A percentile compares a stretch with the other conserved stretches of the same genome.
These are phyloP conservation scores for Colletotrichum sp. DNA, from an alignment of 2,329 filamentous ascomycete species.

Conservation along the genomic window DNA sequence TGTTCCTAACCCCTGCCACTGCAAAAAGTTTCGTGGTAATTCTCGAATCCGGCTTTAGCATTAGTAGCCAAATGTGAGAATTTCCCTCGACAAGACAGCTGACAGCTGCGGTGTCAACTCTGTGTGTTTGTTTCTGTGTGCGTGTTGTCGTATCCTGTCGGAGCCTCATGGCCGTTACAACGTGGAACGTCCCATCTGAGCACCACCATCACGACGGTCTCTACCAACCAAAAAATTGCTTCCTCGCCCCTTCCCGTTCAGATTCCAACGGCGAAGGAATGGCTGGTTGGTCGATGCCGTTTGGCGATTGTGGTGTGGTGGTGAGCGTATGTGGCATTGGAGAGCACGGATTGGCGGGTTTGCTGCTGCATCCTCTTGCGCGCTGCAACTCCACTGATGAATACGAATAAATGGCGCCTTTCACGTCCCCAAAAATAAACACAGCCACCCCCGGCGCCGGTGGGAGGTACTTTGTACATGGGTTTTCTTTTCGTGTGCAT, in stretches of 20 bases:
- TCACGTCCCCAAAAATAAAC: background rate
- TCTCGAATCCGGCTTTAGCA: background rate
- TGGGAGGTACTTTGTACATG: background rate
- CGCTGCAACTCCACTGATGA: constrained; percentile 6
- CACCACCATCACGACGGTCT: background rate
- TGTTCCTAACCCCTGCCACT: background rate
- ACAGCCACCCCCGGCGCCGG: background rate
- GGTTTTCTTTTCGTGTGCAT: background rate
- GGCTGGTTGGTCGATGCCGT: background rate
- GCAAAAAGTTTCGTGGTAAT: background rate
- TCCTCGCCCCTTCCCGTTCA: background rate
- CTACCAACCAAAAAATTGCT: background rate
- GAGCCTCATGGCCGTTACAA: background rate
- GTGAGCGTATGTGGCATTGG: background rate
- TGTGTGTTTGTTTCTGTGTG: background rate
- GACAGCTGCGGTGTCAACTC: background rate
- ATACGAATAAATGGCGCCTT: constrained; percentile 22
- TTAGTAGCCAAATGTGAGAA: background rate
- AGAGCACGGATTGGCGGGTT: background rate
- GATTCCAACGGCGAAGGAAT: background rate
- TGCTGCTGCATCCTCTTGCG: background rate
- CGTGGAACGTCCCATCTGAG: background rate
- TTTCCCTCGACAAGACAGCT: background rate
- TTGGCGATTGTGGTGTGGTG: background rate
- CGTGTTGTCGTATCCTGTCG: background rate